These are phyloP conservation scores for Claviceps sp. DNA, from an alignment of 2,329 filamentous ascomycete genomes.

Conservation along the genomic window DNA sequence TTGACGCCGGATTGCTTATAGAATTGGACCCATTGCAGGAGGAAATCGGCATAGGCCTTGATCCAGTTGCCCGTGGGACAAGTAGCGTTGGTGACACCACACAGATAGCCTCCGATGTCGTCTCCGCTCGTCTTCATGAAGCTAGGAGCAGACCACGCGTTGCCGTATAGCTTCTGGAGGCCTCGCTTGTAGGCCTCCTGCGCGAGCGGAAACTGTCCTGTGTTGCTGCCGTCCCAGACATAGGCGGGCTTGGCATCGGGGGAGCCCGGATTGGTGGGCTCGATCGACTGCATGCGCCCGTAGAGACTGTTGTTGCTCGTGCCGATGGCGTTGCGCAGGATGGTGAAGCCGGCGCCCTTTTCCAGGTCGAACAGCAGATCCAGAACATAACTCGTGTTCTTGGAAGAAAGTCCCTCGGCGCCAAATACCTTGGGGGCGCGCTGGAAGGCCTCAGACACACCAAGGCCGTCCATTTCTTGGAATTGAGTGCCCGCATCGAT, in stretches of 20 bases:
- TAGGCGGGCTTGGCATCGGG: background rate
- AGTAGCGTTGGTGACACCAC: background rate
- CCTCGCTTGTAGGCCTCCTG: background rate
- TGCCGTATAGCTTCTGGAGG: background rate
- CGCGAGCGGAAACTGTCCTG: background rate
- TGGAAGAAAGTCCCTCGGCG: background rate
- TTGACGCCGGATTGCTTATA: background rate
- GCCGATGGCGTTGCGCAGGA: slow-evolving; percentile 1
- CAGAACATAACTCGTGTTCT: background rate
- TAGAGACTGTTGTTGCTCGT: background rate
- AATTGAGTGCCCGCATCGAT: background rate
- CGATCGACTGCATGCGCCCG: background rate
- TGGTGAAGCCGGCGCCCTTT: background rate
- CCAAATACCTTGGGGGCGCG: background rate
- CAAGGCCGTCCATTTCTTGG: background rate
- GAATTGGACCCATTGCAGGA: background rate
- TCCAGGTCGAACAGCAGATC: background rate
- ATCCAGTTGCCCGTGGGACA: background rate
- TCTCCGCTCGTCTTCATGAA: background rate
- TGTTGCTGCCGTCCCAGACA: background rate
- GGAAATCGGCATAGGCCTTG: background rate
- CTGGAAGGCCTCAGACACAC: background rate
- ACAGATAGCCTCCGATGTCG: background rate
- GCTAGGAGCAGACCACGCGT: background rate
- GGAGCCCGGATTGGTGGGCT: background rate